Base-by-base conservation (phyloP, 352 stramenopile genomes). In the Pythium utonaiense region DNA sequence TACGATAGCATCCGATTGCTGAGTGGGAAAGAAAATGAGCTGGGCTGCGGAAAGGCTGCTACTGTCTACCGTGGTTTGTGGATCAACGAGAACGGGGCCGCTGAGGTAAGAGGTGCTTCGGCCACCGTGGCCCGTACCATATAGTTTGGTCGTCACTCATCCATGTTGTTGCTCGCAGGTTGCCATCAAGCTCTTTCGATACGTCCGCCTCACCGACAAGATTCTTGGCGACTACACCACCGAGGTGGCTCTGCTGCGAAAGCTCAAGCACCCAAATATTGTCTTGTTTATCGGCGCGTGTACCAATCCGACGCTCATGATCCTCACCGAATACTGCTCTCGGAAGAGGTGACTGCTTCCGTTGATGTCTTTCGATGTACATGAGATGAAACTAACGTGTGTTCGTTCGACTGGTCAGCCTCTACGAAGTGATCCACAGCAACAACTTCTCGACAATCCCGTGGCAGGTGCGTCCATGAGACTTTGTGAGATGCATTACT, bases 261-360 rank as follows among this genome's bases (percentile, higher is more conserved):
- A 94, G 61, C 77, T 96, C 56, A 93, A 93, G 66, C 86, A 96
- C 55, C 86, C 86, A 40, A 96, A 96, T 58, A 96, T 96, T 62
- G 85, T 96, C 24, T 72, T 96, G 71, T 96, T 96, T 75, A 96
- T 96, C 63, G 86, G 86, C 65, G 86, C 86, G 53, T 96, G 86
- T 65, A 96, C 86, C 53, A 83, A 93, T 51, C 86, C 86, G 19
- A 94, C 92, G 68, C 68, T 96, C 31, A 90, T 96, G 78, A 96
- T 96, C 64, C 67, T 96, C 44, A 96, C 83, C 13, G 86, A 96
- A 64, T 96, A 93, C 61, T 96, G 86, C 70, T 94, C 86, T 42
- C 75, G 85, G 56, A 93, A 93, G 71, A 95, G 85, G 85, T 95
- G 70, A 44, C n/a, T n/a, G n/a, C n/a, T n/a, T n/a, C n/a, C n/a